Evolutionary conservation across 164 flowering plant species (phyloP).

Genomic region (Kalanchoe fedtschenkoi): DNA sequence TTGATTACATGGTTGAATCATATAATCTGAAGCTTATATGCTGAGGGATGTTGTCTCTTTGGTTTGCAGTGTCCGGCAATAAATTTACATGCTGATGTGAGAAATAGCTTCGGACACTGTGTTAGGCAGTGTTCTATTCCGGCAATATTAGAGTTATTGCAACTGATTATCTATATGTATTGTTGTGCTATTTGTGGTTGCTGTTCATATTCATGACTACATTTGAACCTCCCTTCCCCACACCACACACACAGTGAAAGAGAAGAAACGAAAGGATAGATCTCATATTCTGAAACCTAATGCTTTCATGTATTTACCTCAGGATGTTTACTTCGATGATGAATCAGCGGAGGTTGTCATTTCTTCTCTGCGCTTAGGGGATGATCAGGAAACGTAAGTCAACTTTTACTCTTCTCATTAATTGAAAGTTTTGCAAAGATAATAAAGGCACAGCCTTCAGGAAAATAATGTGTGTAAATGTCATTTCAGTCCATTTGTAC

Average conservation of each 20-base stretch:
- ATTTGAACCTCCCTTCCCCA: neutral
- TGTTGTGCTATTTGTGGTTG: neutral
- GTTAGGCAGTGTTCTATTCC: no score
- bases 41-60: neutral
- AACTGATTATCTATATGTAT: no score
- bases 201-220: neutral
- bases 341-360: slow-evolving; percentile 95
- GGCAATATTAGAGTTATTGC: no score
- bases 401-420: neutral
- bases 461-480: neutral
- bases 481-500: neutral
- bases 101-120: neutral
- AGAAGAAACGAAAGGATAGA: neutral
- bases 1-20: neutral
- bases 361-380: slow-evolving; percentile 82
- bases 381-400: slow-evolving; percentile 72
- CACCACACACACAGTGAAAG: neutral
- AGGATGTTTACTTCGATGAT: slow-evolving; percentile 98
- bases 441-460: neutral
- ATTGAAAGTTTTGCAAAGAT: neutral
- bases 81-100: neutral
- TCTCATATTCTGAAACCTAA: neutral
- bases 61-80: neutral
- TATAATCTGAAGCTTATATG: neutral
- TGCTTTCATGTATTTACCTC: slow-evolving; percentile 11